These are phyloP conservation scores for Pseudopithomyces chartarum DNA, from an alignment of 2,329 filamentous ascomycete species.

Conservation along the genomic window DNA sequence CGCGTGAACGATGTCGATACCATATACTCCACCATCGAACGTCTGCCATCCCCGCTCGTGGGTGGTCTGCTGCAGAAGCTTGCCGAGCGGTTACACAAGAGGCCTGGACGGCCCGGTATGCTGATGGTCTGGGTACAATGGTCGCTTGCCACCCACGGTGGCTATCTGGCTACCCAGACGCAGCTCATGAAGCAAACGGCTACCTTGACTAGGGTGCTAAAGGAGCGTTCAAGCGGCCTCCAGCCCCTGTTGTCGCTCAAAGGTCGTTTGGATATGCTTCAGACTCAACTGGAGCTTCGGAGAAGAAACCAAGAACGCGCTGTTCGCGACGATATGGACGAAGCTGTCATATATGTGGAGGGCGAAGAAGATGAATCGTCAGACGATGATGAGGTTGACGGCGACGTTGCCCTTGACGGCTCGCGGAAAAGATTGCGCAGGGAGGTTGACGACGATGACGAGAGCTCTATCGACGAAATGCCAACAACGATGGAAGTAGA, in stretches of 20 bases:
- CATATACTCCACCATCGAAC: slow-evolving; percentile 86
- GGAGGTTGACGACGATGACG: slow-evolving; percentile 35
- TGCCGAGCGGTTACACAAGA: slow-evolving; percentile 82
- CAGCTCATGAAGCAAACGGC: slow-evolving; percentile 78
- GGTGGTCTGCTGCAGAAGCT: slow-evolving; percentile 79
- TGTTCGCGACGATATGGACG: slow-evolving; percentile 66
- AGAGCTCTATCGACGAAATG: slow-evolving; percentile 61
- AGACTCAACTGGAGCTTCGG: slow-evolving; percentile 84
- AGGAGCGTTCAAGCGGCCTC: slow-evolving; percentile 81
- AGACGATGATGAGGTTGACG: slow-evolving; percentile 50
- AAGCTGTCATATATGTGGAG: slow-evolving; percentile 84
- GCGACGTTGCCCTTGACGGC: slow-evolving; percentile 15
- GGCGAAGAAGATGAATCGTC: slow-evolving; percentile 68
- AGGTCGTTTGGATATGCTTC: slow-evolving; percentile 92
- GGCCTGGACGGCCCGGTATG: slow-evolving; percentile 85
- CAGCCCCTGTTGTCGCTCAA: slow-evolving; percentile 85
- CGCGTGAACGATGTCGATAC: slow-evolving; percentile 76
- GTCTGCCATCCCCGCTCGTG: slow-evolving; percentile 84
- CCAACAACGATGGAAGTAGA: slow-evolving; percentile 56
- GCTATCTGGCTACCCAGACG: slow-evolving; percentile 85
- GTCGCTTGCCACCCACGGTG: slow-evolving; percentile 90
- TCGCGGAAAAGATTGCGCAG: slow-evolving; percentile 30
- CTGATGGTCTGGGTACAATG: slow-evolving; percentile 96
- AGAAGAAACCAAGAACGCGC: slow-evolving; percentile 67
- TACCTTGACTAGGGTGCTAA: slow-evolving; percentile 82